Conservation (phyloP, 2,329 filamentous ascomycete genomes). For the Dactylellina haptotyla region DNA sequence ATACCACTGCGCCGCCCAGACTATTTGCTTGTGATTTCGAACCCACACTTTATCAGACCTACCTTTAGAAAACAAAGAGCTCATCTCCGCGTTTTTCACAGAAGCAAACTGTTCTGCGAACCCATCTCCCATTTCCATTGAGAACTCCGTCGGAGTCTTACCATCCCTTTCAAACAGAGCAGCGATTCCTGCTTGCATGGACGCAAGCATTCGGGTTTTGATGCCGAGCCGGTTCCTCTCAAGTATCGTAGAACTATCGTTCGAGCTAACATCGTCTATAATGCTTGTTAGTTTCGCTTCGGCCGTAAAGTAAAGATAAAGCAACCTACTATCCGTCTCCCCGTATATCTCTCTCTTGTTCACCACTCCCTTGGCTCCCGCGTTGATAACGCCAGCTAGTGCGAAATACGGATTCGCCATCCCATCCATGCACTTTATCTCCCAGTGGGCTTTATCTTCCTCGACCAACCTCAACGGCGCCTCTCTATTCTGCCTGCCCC, state of each 20-base stretch:
- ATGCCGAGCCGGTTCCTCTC: conserved; percentile 69
- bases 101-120: conserved; percentile 17
- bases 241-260: conserved; percentile 63
- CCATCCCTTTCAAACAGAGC: conserved; percentile 65
- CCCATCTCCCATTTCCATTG: conserved; percentile 62
- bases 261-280: conserved; percentile 67
- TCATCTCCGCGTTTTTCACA: conserved; percentile 30
- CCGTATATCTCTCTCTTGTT: conserved; percentile 64
- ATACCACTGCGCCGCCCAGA: conserved; percentile 75
- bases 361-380: conserved; percentile 69
- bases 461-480: conserved; percentile 75
- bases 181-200: conserved; percentile 68
- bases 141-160: conserved; percentile 60
- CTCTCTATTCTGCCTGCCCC: conserved; percentile 85
- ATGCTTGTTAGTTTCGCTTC: neutral
- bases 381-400: conserved; percentile 70
- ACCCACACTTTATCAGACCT: conserved; percentile 70
- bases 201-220: conserved; percentile 66
- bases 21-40: conserved; percentile 63
- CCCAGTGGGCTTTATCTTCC: conserved; percentile 72
- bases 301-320: neutral
- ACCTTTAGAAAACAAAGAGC: conserved; percentile 66
- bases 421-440: conserved; percentile 81
- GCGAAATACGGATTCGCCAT: conserved; percentile 81
- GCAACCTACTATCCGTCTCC: conserved; percentile 65